Percentiles rank a stretch among this genome's conserved stretches.
Evolutionary conservation across 257 asterid genomes (phyloP).

Genomic region (Lithospermum erythrorhizon): DNA sequence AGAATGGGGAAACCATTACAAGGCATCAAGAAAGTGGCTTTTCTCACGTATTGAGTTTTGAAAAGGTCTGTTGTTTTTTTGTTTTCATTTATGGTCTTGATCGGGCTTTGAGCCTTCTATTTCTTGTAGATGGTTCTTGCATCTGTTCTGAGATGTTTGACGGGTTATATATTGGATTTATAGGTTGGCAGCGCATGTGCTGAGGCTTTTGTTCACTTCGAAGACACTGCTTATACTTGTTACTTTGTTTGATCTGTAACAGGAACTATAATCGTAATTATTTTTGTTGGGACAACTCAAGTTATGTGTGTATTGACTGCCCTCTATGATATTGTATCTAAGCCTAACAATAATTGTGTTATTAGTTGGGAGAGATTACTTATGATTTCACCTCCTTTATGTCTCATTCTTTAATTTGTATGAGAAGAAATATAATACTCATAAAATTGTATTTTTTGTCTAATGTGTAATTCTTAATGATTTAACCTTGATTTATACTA

Average conservation of each 20-base stretch:
- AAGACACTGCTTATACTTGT: constrained; percentile 63
- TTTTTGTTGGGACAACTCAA: constrained; percentile 15
- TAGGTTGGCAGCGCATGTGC: constrained; percentile 99
- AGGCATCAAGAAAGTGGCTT: constrained; percentile 85
- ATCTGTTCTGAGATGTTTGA: constrained; percentile 73
- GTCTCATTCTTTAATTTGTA: no score
- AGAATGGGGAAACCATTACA: constrained; percentile 81
- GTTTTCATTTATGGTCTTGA: constrained; percentile 37
- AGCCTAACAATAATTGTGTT: no score
- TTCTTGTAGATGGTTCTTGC: constrained; percentile 59
- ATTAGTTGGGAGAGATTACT: no score
- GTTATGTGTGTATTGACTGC: no score
- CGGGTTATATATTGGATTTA: constrained; percentile 74
- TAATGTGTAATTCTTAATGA: no score
- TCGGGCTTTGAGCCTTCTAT: constrained; percentile 48
- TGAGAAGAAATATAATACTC: no score
- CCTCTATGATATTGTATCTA: no score
- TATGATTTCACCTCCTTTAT: no score
- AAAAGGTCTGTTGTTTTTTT: constrained; percentile 74
- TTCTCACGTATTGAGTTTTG: constrained; percentile 50
- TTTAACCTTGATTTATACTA: no score
- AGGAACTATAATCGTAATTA: constrained; percentile 36
- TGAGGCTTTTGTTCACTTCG: constrained; percentile 85
- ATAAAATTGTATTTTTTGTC: no score
- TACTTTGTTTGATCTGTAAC: constrained; percentile 50